Evolutionary conservation across 805 yeast genomes (phyloP), one percentile per base, ranked within the genome.

Genomic region (Soucietia sequanensis): DNA sequence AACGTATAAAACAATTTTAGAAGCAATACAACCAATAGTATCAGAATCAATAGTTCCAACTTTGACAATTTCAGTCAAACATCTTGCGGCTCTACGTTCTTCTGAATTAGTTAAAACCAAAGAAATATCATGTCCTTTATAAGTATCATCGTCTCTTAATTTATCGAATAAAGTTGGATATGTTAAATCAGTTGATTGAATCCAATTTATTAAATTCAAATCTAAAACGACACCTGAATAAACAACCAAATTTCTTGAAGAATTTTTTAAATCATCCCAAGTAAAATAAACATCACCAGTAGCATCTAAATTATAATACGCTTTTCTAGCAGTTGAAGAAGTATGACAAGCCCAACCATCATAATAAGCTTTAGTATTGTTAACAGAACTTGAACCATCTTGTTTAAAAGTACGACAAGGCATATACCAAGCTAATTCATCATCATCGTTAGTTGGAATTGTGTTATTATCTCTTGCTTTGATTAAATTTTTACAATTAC

Each of bases 301-400:
- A 23, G 72, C 75, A 17, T 74, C 58, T 47, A 85, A 62, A 27
- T 53, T 46, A 56, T 84, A 85, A 54, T 76, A 91, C 1, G 84
- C 72, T 3, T 73, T 58, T 52, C 98, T 77, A 0, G 96, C 90
- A 2, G 52, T 44, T 6, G 72, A 50, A 4, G 86, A 73, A 1
- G 97, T 85, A 61, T 93, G 96, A 57, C 98, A 91, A 2, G 91
- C 95, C 78, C 86, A 89, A 6, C 97, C 97, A 30, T 70, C 62
- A 56, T 89, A 90, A 53, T 80, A 79, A 14, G 70, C 72, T 19
- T 64, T 58, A 1, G 89, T 76, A 43, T 72, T 72, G 55, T 85
- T 84, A 25, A 86, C 84, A 19, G 60, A 37, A 2, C 84, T 59
- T 1, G 93, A 72, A 4, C 95, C 95, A 55, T 87, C 86, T 47